Conservation (phyloP, 805 yeast genomes). For the Candida caryicola region DNA sequence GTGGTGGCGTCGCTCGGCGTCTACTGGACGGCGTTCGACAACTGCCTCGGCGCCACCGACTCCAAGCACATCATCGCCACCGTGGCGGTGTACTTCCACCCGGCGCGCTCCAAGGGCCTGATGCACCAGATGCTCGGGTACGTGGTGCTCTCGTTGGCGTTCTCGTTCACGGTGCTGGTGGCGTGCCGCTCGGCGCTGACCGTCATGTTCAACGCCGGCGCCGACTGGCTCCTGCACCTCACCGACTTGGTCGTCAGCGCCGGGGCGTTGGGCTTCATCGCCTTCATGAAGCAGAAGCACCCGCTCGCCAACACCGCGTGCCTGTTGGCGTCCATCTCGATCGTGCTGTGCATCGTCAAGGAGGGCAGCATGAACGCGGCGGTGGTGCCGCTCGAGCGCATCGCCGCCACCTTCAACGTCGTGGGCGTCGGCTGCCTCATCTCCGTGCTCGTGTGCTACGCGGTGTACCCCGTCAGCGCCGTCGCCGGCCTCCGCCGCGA, state of each 20-base stretch:
- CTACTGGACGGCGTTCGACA: conserved; percentile 49
- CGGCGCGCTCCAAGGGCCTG: conserved; percentile 73
- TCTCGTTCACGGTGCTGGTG: conserved; percentile 51
- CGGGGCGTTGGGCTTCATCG: conserved; percentile 59
- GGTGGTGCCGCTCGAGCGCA: conserved; percentile 51
- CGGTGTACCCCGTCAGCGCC: conserved; percentile 63
- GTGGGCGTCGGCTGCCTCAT: conserved; percentile 60
- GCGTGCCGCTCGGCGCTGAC: conserved; percentile 52
- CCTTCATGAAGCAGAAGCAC: conserved; percentile 66
- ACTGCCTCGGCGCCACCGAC: conserved; percentile 60
- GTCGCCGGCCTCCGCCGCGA: conserved; percentile 40
- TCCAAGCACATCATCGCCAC: conserved; percentile 82
- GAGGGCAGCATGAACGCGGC: conserved; percentile 68
- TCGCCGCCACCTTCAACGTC: conserved; percentile 53
- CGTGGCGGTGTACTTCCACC: conserved; percentile 80
- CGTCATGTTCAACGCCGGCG: conserved; percentile 41
- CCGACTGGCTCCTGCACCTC: conserved; percentile 47
- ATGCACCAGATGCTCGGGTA: conserved; percentile 73
- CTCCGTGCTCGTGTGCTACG: conserved; percentile 59
- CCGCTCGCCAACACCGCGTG: conserved; percentile 78
- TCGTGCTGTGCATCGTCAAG: conserved; percentile 67
- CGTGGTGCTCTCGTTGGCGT: conserved; percentile 53
- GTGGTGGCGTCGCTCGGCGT: conserved; percentile 71
- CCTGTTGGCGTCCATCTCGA: conserved; percentile 67
- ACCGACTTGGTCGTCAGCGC: conserved; percentile 55